Base-by-base conservation (phyloP, 805 yeast species). In the Candida coquimbonensis region DNA sequence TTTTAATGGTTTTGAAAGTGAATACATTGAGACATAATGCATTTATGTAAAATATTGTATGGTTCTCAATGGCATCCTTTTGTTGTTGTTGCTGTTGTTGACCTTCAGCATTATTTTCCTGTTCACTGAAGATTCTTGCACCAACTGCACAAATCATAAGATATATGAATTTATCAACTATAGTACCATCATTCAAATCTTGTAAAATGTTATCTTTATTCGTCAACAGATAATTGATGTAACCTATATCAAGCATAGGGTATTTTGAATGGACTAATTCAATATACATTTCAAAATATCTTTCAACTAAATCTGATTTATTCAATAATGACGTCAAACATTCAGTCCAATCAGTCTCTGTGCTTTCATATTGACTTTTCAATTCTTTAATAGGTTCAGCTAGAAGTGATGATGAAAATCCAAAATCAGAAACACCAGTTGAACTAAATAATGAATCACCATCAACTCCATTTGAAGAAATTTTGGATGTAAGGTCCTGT, bases 131-230 rank as follows among this genome's bases (percentile, higher is more conserved):
- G 8, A 40, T 24, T 33, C 43, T 33, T 6, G 43, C 43, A 8
- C 38, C 43, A 40, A 40, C 38, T 25, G 43, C 37, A 40, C 43
- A 40, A 17, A 40, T 40, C 43, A 40, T 40, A 12, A 40, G n/a
- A 33, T 29, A 40, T 5, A 40, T 40, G 33, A 40, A 40, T 25
- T 40, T 40, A 19, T 40, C 43, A n/a, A 34, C 24, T n/a, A 21
- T 40, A 9, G 37, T 24, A 25, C 26, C 34, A 12, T 40, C 43
- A 26, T 14, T 33, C 5, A 34, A 25, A 26, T 40, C 36, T 12
- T 34, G 34, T 21, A 40, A 34, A 16, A 40, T 25, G 7, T 12
- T 9, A 2, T 7, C 24, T 7, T 25, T 33, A 25, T 40, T 40
- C 3, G 13, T 7, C 13, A 24, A 33, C 16, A 40, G 26, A 12